Evolutionary conservation across 768 basidiomycete genomes (phyloP), one percentile per base, ranked within the genome.

Genomic region (Tylopilus sp.): DNA sequence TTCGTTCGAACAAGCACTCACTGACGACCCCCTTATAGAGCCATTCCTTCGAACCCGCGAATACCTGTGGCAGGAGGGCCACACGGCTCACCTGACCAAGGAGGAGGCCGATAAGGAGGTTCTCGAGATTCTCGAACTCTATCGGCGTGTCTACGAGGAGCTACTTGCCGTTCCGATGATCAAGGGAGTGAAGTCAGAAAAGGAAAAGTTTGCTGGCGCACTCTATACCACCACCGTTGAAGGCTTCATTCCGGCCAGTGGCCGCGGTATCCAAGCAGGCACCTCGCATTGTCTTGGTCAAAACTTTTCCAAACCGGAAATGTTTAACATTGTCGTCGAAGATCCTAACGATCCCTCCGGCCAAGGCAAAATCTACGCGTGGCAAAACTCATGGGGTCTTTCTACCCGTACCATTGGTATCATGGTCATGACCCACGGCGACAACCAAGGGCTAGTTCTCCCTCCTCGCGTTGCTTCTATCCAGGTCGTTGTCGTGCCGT

Each of bases 41-140:
- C 97, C 97, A 8, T 99, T 99, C 88, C 81, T 99, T 33, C 93
- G 97, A 50, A 98, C 97, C 2, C 91, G 97, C 67, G 97, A 99
- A 74, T 99, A 98, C 80, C 77, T 99, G n/a, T 99, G 97, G 97
- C 97, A 99, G 74, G 97, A 99, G 71, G 97, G 97, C 33, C 97
- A 99, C 75, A 98, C 97, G 9, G 95, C 97, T 3, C 84, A 88
- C 71, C 78, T 95, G 40, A 91, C 88, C 58, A 88, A 95, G 70
- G 66, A 75, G 4, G 95, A 98, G 69, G 95, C 95, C 22, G 97
- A 92, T 63, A 75, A 72, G 45, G 97, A 98, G 73, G 97, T 98
- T 15, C 83, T 79, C 18, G 81, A 95, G 51, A 98, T 99, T 61
- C 86, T 99, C 61, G 94, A 97, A 50, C 85, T 98, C 55, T 99